Evolutionary conservation across 169 alveolate genomes (phyloP), one percentile per base, ranked within the genome.

Genomic region (Eimeria sp.): DNA sequence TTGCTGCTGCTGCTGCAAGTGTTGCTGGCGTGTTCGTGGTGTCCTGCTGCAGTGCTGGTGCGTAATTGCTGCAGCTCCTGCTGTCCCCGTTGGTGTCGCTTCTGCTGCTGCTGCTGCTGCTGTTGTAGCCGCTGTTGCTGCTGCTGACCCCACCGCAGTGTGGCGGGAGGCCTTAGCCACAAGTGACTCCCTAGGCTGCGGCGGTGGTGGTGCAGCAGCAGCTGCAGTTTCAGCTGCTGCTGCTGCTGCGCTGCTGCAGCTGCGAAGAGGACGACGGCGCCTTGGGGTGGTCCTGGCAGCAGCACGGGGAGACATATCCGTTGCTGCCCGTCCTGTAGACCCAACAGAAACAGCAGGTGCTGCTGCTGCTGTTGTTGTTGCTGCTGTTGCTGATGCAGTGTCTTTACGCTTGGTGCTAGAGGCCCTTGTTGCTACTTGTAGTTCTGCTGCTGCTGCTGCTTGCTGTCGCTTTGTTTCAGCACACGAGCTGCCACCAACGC

Each of bases 231-330:
- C 43, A 47, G 88, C 88, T 27, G 88, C 89, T 78, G 72, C 91
- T 82, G 91, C 91, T 78, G 89, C 91, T 83, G 89, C 43, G 47
- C 75, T 82, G 75, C 91, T 54, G 91, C 75, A 54, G 76, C 91
- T 83, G 91, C 91, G 72, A 76, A 49, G 91, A 16, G 91, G 75
- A 54, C 91, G 91, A 27, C 91, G 91, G 49, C 75, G 91, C 75
- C 91, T 49, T 3, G 91, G 75, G 49, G 49, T 25, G 73, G n/a
- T 30, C 91, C 61, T 83, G 16, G 13, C 58, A 27, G 47, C 75
- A 83, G 91, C 91, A 11, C 75, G 72, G 27, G 91, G 75, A 30
- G 91, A 49, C 76, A 83, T 57, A 25, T 30, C 75, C 57, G 91
- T 58, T 83, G 72, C 91, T 83, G 91, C 72, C 34, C 5, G 43